Base-by-base conservation (phyloP, 257 asterid species). In the Nicotiana otophora region DNA sequence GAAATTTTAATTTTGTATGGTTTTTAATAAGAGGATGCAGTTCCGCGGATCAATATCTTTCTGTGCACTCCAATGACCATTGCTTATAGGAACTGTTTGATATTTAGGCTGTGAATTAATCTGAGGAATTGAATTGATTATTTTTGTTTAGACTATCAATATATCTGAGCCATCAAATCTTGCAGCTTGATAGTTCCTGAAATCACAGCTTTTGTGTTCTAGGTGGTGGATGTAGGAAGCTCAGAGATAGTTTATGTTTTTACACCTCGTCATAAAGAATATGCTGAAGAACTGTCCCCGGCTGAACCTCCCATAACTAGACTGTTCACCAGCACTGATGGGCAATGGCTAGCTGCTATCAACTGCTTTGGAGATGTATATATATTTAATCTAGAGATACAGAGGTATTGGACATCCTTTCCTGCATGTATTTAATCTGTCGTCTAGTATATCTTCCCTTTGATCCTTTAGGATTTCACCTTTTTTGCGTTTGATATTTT, bases 351-450 rank as follows among this genome's bases (percentile, higher is more conserved):
- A 61, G 98, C 98, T 83, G 94, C 97, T 81, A 84, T 95, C 84
- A 95, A 90, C 90, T 95, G 97, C 90, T 93, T 87, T 70, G 98
- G 98, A 80, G 98, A 95, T 88, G 89, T 93, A 83, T 92, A 95
- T 83, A 86, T 92, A 83, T 95, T 92, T 82, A 93, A 92, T 86
- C 93, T 93, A 46, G 97, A 93, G 89, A 91, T 94, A 51, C 89
- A 89, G 80, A 93, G 98, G 98, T 94, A 83, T 31, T 85, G 80
- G 36, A 65, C 30, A 78, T 55, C 17, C 65, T 51, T 1, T 15
- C 62, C 51, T 75, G n/a, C 58, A 78, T 78, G 70, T 57, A 12
- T 84, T 39, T 17, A 28, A 12, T 55, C 60, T 14, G 2, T 17
- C 53, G 15, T 6, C 36, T 9, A 63, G 36, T 65, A 3, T 15